Percentiles rank a stretch among this genome's conserved stretches.
phyloP scores from a whole-genome alignment of 306 rosid species.

The Vigna angularis region DNA sequence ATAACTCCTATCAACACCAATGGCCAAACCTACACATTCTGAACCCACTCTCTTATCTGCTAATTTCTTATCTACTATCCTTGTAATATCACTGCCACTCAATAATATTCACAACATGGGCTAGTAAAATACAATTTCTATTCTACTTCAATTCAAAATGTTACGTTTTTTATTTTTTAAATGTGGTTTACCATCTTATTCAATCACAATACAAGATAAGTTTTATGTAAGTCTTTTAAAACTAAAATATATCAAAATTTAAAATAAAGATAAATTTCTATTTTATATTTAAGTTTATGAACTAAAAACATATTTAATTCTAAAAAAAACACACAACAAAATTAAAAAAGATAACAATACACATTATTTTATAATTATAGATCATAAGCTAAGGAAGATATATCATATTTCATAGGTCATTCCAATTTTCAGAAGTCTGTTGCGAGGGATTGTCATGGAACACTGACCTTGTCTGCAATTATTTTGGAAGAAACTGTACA shows the following conservation, averaged over 20 bases:
- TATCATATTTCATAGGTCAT: conserved; percentile 59
- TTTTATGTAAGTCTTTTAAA: too few species aligned
- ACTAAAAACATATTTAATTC: too few species aligned
- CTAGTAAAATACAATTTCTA: neutral
- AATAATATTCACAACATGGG: conserved; percentile 32
- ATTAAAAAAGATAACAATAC: too few species aligned
- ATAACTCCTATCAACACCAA: conserved; percentile 28
- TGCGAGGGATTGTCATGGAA: conserved; percentile 56
- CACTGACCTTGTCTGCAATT: conserved; percentile 76
- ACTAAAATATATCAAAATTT: too few species aligned
- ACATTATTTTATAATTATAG: too few species aligned
- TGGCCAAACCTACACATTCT: conserved; percentile 39
- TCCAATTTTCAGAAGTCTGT: conserved; percentile 73
- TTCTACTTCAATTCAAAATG: neutral
- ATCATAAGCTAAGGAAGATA: too few species aligned
- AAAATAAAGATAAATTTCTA: too few species aligned
- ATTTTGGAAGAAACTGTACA: conserved; percentile 65
- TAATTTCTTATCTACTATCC: conserved; percentile 14
- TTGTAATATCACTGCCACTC: conserved; percentile 51
- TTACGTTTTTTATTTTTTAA: too few species aligned
- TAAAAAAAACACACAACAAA: too few species aligned
- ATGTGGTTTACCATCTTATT: too few species aligned
- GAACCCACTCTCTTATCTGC: conserved; percentile 21
- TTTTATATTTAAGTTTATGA: too few species aligned
- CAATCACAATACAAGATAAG: too few species aligned